phyloP scores from a whole-genome alignment of 164 flowering plant genomes.

The Vitis cinerea region DNA sequence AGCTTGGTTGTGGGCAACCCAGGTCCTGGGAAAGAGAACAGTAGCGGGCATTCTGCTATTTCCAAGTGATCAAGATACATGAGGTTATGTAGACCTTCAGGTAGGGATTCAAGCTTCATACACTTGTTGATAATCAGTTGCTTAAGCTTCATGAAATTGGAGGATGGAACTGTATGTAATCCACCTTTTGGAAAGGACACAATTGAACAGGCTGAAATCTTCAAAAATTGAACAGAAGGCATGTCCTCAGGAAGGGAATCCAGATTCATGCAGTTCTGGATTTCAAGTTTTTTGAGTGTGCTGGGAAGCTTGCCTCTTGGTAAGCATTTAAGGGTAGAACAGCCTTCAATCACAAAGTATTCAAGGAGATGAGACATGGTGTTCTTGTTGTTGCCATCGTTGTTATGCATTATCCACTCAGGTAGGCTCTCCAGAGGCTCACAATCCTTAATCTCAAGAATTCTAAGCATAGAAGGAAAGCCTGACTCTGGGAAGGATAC shows the following conservation, averaged over 20 bases:
- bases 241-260: neutral
- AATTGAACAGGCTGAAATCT: slow-evolving; percentile 1
- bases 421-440: slow-evolving; percentile 6
- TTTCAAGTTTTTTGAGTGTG: slow-evolving; percentile 8
- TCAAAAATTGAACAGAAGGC: slow-evolving; percentile 3
- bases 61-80: slow-evolving; percentile 11
- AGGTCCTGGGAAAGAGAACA: slow-evolving; percentile 15
- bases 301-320: slow-evolving; percentile 8
- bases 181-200: neutral
- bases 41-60: slow-evolving; percentile 17
- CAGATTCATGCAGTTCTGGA: slow-evolving; percentile 1
- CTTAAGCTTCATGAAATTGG: neutral
- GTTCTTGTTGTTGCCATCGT: neutral
- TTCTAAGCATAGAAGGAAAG: slow-evolving; percentile 8
- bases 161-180: neutral
- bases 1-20: slow-evolving; percentile 19
- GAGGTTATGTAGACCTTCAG: slow-evolving; percentile 14
- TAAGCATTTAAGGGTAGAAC: slow-evolving; percentile 12
- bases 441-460: slow-evolving; percentile 12
- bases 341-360: slow-evolving; percentile 6
- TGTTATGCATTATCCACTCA: slow-evolving; percentile 1
- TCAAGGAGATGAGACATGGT: neutral
- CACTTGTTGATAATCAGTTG: slow-evolving; percentile 4
- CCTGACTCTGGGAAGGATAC: slow-evolving; percentile 2
- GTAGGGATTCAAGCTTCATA: slow-evolving; percentile 10